Percentiles rank a stretch among this genome's conserved stretches.
Evolutionary conservation across 148 eudicot genomes (phyloP).

Genomic region (Camellia sinensis): DNA sequence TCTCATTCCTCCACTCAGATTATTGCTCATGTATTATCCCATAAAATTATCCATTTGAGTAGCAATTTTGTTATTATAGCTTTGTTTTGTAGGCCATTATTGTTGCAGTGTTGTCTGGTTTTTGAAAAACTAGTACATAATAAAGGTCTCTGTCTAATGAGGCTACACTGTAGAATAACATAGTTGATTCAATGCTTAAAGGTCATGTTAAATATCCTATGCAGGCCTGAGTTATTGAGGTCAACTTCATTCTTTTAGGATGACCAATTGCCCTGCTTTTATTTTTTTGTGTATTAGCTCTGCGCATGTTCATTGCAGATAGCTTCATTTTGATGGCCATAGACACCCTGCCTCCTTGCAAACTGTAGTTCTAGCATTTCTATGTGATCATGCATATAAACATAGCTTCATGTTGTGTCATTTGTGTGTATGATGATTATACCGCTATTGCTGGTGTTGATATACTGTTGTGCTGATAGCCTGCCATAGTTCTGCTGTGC

Average conservation of each 20-base stretch:
- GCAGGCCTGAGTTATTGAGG: background rate
- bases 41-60: background rate
- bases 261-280: background rate
- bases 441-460: no score
- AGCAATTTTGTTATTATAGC: background rate
- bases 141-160: no score
- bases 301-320: background rate
- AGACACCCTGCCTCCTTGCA: background rate
- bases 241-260: conserved; percentile 1
- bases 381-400: background rate
- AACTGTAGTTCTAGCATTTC: no score
- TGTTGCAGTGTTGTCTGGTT: no score
- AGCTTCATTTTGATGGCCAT: background rate
- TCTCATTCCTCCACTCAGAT: conserved; percentile 23
- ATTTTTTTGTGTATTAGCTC: background rate
- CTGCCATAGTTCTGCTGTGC: no score
- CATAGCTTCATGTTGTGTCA: background rate
- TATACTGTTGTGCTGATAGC: no score
- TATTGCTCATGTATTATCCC: background rate
- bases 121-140: no score
- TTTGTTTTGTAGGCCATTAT: background rate
- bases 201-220: background rate
- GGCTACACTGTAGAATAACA: no score
- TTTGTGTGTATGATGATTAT: no score
- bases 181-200: background rate